Percentiles rank a stretch among this genome's conserved stretches.
Conservation (phyloP, 2,329 filamentous ascomycete species). For the Claviceps capensis region DNA sequence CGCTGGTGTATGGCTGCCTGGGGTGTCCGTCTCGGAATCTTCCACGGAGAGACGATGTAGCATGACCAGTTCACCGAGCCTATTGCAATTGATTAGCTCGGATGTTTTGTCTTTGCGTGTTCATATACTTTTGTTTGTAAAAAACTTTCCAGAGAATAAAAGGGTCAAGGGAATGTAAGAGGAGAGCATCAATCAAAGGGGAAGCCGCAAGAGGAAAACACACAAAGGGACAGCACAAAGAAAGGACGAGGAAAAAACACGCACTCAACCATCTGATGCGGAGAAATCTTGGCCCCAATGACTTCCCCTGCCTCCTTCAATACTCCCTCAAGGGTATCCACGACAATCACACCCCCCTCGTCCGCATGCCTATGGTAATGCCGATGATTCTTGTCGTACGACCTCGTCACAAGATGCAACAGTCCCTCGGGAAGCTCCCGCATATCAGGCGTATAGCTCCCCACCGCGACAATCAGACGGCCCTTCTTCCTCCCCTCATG, state of each 20-base stretch:
- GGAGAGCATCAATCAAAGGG: no score
- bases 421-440: constrained; percentile 70
- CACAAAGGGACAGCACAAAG: neutral
- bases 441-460: constrained; percentile 60
- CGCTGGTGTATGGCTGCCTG: constrained; percentile 14
- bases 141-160: neutral
- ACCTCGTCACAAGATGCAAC: constrained; percentile 45
- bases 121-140: no score
- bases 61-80: constrained; percentile 66
- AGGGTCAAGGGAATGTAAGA: neutral
- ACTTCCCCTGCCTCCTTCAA: constrained; percentile 79
- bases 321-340: constrained; percentile 67
- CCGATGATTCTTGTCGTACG: constrained; percentile 29
- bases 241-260: constrained; percentile 13
- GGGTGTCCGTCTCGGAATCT: constrained; percentile 23
- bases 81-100: constrained; percentile 11
- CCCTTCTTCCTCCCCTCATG: constrained; percentile 57
- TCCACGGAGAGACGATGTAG: constrained; percentile 32
- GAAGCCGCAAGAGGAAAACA: neutral
- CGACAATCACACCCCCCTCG: constrained; percentile 53
- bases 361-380: constrained; percentile 55
- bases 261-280: constrained; percentile 68
- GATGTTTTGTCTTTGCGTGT: neutral
- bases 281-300: constrained; percentile 59
- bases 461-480: constrained; percentile 58